These are phyloP conservation scores for Sclerotiophoma versabilis DNA, from an alignment of 2,329 filamentous ascomycete species.

Conservation along the genomic window DNA sequence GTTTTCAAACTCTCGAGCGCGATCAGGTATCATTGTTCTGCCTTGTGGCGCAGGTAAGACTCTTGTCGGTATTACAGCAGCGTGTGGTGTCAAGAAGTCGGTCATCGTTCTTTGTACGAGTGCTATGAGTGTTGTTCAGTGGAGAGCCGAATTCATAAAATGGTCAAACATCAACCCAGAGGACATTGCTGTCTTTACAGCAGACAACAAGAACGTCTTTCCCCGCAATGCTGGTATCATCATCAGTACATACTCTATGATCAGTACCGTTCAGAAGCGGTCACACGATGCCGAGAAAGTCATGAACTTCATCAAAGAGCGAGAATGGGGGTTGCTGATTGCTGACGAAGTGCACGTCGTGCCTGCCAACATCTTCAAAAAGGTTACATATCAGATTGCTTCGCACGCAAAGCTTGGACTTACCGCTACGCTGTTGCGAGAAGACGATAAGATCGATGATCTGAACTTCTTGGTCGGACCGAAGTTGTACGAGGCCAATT, in stretches of 20 bases:
- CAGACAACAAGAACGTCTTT: slow-evolving; percentile 87
- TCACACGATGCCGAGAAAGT: slow-evolving; percentile 95
- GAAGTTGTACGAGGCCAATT: slow-evolving; percentile 97
- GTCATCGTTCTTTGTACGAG: slow-evolving; percentile 95
- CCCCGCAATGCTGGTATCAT: slow-evolving; percentile 92
- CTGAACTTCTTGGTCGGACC: slow-evolving; percentile 97
- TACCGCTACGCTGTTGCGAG: slow-evolving; percentile 90
- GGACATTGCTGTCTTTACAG: slow-evolving; percentile 94
- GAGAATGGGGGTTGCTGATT: slow-evolving; percentile 98
- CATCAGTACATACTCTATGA: slow-evolving; percentile 98
- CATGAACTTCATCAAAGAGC: slow-evolving; percentile 88
- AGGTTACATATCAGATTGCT: slow-evolving; percentile 90
- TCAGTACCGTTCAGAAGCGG: slow-evolving; percentile 86
- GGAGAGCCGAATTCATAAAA: slow-evolving; percentile 94
- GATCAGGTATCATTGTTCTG: slow-evolving; percentile 96
- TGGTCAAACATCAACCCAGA: slow-evolving; percentile 98
- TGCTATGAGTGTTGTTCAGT: slow-evolving; percentile 97
- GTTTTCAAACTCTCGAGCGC: slow-evolving; percentile 97
- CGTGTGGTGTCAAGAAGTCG: slow-evolving; percentile 97
- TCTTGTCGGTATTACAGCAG: slow-evolving; percentile 95
- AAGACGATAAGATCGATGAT: slow-evolving; percentile 98
- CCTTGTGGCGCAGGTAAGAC: slow-evolving; percentile 98
- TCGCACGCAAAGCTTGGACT: slow-evolving; percentile 94
- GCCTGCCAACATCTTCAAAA: slow-evolving; percentile 93
- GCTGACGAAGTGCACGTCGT: slow-evolving; percentile 98